Percentiles rank a stretch among this genome's conserved stretches.
Conservation (phyloP, 305 asterid species). For the Lippia alba region DNA sequence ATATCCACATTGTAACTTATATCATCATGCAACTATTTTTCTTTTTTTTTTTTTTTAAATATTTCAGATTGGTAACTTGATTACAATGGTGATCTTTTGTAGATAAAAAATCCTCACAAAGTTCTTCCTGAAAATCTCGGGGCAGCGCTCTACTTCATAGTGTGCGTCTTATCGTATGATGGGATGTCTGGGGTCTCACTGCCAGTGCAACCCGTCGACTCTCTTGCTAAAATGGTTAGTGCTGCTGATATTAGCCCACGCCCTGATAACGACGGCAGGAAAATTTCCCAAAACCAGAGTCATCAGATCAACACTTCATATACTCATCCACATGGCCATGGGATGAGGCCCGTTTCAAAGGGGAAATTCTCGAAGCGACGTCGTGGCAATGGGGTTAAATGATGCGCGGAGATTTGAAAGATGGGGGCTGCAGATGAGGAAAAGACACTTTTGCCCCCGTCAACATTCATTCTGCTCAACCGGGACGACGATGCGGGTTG, state of each 20-base stretch:
- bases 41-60: neutral
- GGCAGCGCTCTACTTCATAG: constrained; percentile 60
- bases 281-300: constrained; percentile 30
- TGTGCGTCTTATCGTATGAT: constrained; percentile 66
- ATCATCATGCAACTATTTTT: neutral
- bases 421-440: neutral
- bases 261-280: constrained; percentile 28
- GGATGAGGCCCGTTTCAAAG: neutral
- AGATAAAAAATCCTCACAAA: constrained; percentile 69
- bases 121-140: constrained; percentile 74
- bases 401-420: neutral
- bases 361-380: constrained; percentile 29
- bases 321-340: constrained; percentile 14
- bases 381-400: constrained; percentile 33
- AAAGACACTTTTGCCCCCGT: neutral
- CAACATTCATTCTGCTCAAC: neutral
- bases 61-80: too few relatives aligned
- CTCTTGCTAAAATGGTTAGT: constrained; percentile 52
- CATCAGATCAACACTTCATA: constrained; percentile 22
- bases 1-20: too few relatives aligned
- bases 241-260: constrained; percentile 49
- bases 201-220: constrained; percentile 50
- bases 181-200: constrained; percentile 67
- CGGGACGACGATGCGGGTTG: neutral
- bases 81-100: neutral